Evolutionary conservation across 495 filamentous ascomycete species (phyloP), one percentile per base, ranked within the genome.

Genomic region (Tuber brumale): DNA sequence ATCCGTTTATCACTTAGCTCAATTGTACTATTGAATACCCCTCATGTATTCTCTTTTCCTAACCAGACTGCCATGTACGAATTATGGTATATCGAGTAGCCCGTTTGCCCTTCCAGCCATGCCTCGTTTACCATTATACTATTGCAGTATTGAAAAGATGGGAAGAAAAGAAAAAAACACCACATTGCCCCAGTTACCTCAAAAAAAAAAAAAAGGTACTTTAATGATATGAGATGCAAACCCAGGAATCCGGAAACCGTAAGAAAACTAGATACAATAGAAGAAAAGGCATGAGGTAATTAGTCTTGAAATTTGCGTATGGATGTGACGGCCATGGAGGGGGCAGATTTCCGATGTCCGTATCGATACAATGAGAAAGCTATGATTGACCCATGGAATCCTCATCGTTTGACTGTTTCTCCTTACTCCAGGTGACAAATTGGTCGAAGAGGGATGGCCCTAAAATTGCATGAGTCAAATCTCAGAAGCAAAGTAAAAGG

Each of bases 381-480:
- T 66, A 35, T 0, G 57, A 18, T 66, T 66, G 57, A 66, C 35
- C 27, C 27, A 66, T 66, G 27, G 57, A 35, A 66, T 35, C 16
- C 14, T 35, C 57, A 8, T 1, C 57, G 14, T 19, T 66, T 35
- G 81, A 48, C 31, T 75, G 82, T 43, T 81, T 81, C 42, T 74
- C 76, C 43, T 76, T 81, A 44, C 70, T 83, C 81, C 81, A 83
- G 2, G 27, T 27, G 41, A 81, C 82, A 72, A 83, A 83, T n/a
- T 74, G 74, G 66, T 83, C 81, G 46, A 83, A 78, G 48, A 83
- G 66, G 14, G 81, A 78, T 44, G 81, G 81, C 81, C 81, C 81
- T 83, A 27, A n/a, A 48, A 70, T 45, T 27, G 35, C 41, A 51
- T 19, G 31, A 70, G 41, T 61, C 27, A 45, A 69, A 35, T 16